Evolutionary conservation across 1,284 basidiomycete genomes (phyloP), one percentile per base, ranked within the genome.

Genomic region (Apiotrichum brassicae): DNA sequence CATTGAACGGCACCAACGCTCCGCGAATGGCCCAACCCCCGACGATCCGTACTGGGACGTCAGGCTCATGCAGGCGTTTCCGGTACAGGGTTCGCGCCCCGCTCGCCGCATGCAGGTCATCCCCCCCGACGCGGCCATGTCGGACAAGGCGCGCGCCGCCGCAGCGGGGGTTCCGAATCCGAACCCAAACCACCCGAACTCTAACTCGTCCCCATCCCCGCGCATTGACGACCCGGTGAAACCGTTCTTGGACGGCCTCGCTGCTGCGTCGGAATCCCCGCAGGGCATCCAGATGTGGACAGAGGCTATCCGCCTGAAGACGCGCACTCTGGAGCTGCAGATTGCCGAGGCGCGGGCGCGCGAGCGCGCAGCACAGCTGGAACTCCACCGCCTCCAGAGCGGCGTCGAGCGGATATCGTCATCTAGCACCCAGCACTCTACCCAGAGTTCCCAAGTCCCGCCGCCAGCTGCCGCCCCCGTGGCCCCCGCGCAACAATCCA

Each of bases 261-360:
- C 52, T 2, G 36, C 47, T 20, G 50, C 56, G 3, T 39, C 48
- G 3, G 62, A 63, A 20, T 59, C 64, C 47, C 60, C 66, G 1
- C 42, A 49, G 1, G 43, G 59, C 25, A 57, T 60, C 33, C 58
- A 57, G 0, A 52, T 69, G 36, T 72, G 67, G 67, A 68, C 66
- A 2, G 64, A 72, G 44, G 48, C 68, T 9, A 65, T 72, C 34
- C 54, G 54, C 37, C 51, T 70, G 35, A 65, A 68, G 48, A 66
- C 63, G 11, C 56, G 54, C 35, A 48, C 58, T n/a, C 49, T 73
- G 22, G 70, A 73, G 56, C 54, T 70, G 19, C 65, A 71, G 54
- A 73, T 73, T 22, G 70, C 68, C 9, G 61, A 70, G 43, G 68
- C 70, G 22, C 60, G 61, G 37, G 51, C 60, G 33, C 65, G 62